Evolutionary conservation across 352 stramenopile genomes (phyloP).

Genomic region (Pythium utonaiense): DNA sequence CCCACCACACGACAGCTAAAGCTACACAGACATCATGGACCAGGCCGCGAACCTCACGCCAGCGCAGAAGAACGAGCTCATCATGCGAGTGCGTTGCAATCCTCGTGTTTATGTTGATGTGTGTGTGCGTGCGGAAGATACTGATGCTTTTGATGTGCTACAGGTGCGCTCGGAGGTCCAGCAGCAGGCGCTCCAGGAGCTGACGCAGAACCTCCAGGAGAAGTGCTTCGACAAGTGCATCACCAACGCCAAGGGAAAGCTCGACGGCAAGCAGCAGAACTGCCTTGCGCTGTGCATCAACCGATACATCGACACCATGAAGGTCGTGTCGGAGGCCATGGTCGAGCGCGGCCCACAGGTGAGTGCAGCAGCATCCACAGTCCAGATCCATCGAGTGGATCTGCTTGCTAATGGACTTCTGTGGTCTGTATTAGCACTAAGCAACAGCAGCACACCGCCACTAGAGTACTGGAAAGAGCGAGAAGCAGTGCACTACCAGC

Average conservation of each 20-base stretch:
- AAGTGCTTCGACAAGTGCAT: conserved; percentile 92
- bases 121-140: not conserved
- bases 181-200: conserved; percentile 76
- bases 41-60: conserved; percentile 66
- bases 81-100: conserved; percentile 63
- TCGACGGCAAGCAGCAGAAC: conserved; percentile 90
- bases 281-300: conserved; percentile 88
- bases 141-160: not conserved
- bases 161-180: conserved; percentile 83
- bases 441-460: not conserved
- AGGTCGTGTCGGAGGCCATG: conserved; percentile 84
- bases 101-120: too few species aligned
- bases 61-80: conserved; percentile 82
- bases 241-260: conserved; percentile 68
- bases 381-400: too few species aligned
- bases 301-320: conserved; percentile 90
- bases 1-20: conserved; percentile 3
- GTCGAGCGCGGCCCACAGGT: conserved; percentile 67
- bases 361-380: not conserved
- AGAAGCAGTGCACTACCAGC: too few species aligned
- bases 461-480: not conserved
- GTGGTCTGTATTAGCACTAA: not conserved
- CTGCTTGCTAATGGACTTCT: too few species aligned
- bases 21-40: conserved; percentile 45
- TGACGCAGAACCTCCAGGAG: conserved; percentile 85